These are phyloP conservation scores for Phytophthora litchii DNA, from an alignment of 352 stramenopile species.

Conservation along the genomic window DNA sequence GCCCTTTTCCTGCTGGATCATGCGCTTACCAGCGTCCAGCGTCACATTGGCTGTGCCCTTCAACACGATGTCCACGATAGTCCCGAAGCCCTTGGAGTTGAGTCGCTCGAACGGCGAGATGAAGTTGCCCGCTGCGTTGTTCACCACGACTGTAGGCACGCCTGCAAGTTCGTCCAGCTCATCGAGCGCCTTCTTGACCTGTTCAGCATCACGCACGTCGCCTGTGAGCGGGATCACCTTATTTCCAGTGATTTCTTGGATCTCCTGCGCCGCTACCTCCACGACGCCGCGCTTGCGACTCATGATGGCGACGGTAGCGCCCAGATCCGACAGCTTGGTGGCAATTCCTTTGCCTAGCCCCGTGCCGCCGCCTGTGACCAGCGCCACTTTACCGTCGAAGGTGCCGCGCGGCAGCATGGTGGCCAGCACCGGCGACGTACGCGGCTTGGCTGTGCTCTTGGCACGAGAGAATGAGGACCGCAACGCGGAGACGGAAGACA, in stretches of 20 bases:
- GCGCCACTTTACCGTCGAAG: slow-evolving; percentile 85
- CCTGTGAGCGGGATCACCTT: slow-evolving; percentile 69
- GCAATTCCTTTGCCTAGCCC: slow-evolving; percentile 95
- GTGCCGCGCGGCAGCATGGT: slow-evolving; percentile 74
- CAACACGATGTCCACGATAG: slow-evolving; percentile 96
- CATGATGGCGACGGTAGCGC: slow-evolving; percentile 94
- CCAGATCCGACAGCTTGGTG: slow-evolving; percentile 92
- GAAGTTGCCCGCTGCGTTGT: slow-evolving; percentile 95
- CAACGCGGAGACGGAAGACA: slow-evolving; percentile 2
- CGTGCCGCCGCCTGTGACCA: slow-evolving; percentile 95
- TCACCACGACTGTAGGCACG: slow-evolving; percentile 80
- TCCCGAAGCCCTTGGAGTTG: slow-evolving; percentile 95
- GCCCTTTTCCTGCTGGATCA: slow-evolving; percentile 75
- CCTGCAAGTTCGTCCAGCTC: slow-evolving; percentile 67
- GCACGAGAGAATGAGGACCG: slow-evolving; percentile 10
- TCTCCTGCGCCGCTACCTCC: slow-evolving; percentile 79
- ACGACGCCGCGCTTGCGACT: slow-evolving; percentile 93
- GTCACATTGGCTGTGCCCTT: slow-evolving; percentile 88
- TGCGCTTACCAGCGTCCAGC: slow-evolving; percentile 76
- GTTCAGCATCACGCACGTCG: slow-evolving; percentile 90
- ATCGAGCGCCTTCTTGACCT: slow-evolving; percentile 88
- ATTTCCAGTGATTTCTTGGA: slow-evolving; percentile 69
- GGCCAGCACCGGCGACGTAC: slow-evolving; percentile 42
- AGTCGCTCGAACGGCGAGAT: slow-evolving; percentile 91
- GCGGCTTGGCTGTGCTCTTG: slow-evolving; percentile 30